Evolutionary conservation across 257 asterid species (phyloP).

Genomic region (Solanum pennellii): DNA sequence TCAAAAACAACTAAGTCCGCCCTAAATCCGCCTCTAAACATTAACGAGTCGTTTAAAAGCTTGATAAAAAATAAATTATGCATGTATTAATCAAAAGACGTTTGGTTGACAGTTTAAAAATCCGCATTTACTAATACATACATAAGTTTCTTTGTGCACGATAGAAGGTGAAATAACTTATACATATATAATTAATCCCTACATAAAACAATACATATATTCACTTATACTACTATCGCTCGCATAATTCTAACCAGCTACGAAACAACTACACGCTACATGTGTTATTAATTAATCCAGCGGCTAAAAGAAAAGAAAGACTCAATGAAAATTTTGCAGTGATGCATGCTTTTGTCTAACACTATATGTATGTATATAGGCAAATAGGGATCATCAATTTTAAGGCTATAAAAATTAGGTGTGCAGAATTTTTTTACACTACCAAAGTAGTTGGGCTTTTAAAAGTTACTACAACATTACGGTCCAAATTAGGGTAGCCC

Average conservation of each 20-base stretch:
- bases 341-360: background rate
- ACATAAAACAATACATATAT: no score
- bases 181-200: no score
- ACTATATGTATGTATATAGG: background rate
- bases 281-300: background rate
- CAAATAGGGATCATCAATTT: background rate
- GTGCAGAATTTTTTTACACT: background rate
- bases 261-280: no score
- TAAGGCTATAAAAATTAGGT: background rate
- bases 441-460: conserved; percentile 22
- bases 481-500: conserved; percentile 7
- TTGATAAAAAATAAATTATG: background rate
- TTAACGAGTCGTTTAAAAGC: no score
- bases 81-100: background rate
- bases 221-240: no score
- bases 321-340: background rate
- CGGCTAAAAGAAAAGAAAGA: background rate
- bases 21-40: background rate
- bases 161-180: no score
- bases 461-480: background rate
- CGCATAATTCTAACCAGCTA: no score
- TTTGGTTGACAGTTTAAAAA: no score
- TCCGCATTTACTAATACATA: no score
- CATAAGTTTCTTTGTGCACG: no score
- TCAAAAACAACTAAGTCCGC: no score